Evolutionary conservation across 2,329 filamentous ascomycete genomes (phyloP).

Genomic region (Neophaeococcomyces mojaviensis): DNA sequence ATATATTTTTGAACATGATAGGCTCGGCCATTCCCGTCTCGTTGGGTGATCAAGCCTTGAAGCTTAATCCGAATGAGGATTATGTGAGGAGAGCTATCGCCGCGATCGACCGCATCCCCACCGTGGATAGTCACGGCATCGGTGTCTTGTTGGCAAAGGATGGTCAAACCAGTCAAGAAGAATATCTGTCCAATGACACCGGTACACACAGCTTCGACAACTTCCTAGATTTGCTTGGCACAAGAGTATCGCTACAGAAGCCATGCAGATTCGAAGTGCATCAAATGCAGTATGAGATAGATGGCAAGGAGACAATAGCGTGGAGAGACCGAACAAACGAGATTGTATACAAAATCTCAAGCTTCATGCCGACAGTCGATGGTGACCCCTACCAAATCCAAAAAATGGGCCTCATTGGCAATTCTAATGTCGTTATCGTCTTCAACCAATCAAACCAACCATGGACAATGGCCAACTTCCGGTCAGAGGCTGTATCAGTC

Average conservation of each 20-base stretch:
- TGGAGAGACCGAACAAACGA: conserved; percentile 95
- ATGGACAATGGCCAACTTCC: conserved; percentile 86
- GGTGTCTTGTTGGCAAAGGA: conserved; percentile 90
- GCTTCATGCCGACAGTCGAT: conserved; percentile 88
- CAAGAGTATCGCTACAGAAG: conserved; percentile 69
- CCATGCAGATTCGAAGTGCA: conserved; percentile 81
- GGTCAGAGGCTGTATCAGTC: conserved; percentile 91
- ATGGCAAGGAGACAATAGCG: conserved; percentile 82
- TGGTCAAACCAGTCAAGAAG: conserved; percentile 70
- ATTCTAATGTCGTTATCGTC: conserved; percentile 96
- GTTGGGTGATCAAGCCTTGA: conserved; percentile 59
- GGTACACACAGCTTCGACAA: conserved; percentile 83
- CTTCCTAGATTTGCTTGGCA: conserved; percentile 76
- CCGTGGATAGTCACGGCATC: conserved; percentile 90
- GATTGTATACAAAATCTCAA: conserved; percentile 90
- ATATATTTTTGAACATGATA: conserved; percentile 39
- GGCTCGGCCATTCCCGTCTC: conserved; percentile 38
- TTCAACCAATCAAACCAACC: conserved; percentile 93
- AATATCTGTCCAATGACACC: conserved; percentile 78
- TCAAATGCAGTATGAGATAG: conserved; percentile 73
- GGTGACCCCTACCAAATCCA: conserved; percentile 66
- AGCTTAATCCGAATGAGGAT: conserved; percentile 59
- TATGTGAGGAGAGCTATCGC: conserved; percentile 67
- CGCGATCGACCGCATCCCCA: conserved; percentile 77
- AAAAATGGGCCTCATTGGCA: conserved; percentile 94